Evolutionary conservation across 139 green algal species (phyloP).

Genomic region (Asterochloris sp.): DNA sequence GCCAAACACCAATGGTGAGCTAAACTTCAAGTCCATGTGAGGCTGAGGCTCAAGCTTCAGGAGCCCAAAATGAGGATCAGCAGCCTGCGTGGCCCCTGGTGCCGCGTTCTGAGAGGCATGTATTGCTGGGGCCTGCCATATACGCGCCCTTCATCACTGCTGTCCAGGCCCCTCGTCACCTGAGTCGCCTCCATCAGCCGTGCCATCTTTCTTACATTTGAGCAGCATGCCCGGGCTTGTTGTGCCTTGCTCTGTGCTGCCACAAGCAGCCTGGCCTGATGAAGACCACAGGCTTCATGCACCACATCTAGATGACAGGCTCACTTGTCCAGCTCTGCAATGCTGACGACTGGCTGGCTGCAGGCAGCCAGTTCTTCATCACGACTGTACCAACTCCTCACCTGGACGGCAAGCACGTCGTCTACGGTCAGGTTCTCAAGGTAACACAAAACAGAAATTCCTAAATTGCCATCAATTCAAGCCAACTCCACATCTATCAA

Average conservation of each 20-base stretch:
- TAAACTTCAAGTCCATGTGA: constrained; percentile 51
- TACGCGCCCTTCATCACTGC: neutral
- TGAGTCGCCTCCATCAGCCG: neutral
- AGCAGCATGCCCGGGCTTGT: neutral
- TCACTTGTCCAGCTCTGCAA: neutral
- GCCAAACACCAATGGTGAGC: constrained; percentile 64
- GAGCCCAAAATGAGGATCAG: no score
- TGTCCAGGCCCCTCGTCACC: neutral
- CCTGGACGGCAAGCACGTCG: constrained; percentile 65
- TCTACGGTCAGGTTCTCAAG: constrained; percentile 59
- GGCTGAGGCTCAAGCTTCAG: neutral
- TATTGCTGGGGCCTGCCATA: neutral
- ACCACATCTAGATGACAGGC: neutral
- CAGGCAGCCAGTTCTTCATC: constrained; percentile 37
- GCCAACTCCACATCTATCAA: neutral
- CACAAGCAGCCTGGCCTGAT: neutral
- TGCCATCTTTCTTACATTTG: neutral
- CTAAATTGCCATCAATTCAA: neutral
- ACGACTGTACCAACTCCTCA: constrained; percentile 43
- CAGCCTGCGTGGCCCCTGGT: neutral
- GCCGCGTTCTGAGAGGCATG: neutral
- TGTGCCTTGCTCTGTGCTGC: neutral
- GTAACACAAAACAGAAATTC: neutral
- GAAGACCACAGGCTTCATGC: neutral
- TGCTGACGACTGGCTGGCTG: neutral